A percentile compares a stretch with the other conserved stretches of the same genome.
Conservation (phyloP, 768 basidiomycete species). For the Hygrocybe punicea region DNA sequence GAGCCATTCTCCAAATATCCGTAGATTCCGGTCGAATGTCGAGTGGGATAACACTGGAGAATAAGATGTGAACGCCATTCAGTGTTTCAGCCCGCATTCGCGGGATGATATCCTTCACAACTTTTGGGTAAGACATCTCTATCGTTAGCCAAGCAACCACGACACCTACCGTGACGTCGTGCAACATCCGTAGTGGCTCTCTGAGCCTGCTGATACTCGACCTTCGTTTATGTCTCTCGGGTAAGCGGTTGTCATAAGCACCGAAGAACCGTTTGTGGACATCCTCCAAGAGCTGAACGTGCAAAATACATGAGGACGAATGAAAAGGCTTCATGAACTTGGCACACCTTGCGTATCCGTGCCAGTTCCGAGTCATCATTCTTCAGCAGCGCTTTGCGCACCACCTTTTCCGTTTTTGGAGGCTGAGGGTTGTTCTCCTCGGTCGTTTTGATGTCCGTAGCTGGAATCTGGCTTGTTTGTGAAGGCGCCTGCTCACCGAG, state of each 20-base stretch:
- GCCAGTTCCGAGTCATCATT: constrained; percentile 82
- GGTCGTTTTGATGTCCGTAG: constrained; percentile 16
- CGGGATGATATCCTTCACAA: constrained; percentile 75
- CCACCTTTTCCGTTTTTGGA: constrained; percentile 43
- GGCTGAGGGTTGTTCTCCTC: constrained; percentile 14
- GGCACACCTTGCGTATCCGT: constrained; percentile 67
- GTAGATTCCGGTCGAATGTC: constrained; percentile 73
- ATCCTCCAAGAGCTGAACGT: constrained; percentile 69
- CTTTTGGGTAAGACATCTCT: constrained; percentile 1
- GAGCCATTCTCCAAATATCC: constrained; percentile 83
- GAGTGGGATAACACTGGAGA: constrained; percentile 94
- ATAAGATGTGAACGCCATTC: constrained; percentile 77
- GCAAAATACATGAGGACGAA: not conserved
- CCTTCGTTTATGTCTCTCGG: constrained; percentile 31
- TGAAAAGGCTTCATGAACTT: not conserved
- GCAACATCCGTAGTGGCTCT: constrained; percentile 32
- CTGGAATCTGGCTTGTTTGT: constrained; percentile 16
- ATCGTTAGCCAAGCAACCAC: not conserved
- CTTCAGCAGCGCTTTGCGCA: constrained; percentile 74
- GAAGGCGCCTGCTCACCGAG: constrained; percentile 15
- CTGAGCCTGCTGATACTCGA: constrained; percentile 24
- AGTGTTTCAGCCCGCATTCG: constrained; percentile 71
- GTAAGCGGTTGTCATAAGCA: constrained; percentile 51
- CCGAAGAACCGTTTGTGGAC: constrained; percentile 77
- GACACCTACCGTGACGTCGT: constrained; percentile 79